A percentile compares a stretch with the other conserved stretches of the same genome.
Evolutionary conservation across 768 basidiomycete genomes (phyloP).

Genomic region (Lentinula raphanica): DNA sequence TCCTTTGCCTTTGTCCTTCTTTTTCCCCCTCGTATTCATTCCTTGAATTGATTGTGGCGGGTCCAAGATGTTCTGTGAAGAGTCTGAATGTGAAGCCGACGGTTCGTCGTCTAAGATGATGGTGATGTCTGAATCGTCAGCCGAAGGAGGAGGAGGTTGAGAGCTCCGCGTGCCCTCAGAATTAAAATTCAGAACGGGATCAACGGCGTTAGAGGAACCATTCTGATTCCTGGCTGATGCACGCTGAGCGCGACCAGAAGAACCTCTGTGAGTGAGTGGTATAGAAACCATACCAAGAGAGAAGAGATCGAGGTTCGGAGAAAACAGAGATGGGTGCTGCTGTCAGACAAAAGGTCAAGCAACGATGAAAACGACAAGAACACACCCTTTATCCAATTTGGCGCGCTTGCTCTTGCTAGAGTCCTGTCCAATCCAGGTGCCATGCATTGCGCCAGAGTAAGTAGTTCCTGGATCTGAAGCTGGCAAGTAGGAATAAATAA

Average conservation of each 20-base stretch:
- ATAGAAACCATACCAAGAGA: conserved; percentile 19
- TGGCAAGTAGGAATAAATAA: conserved; percentile 74
- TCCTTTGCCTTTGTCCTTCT: conserved; percentile 49
- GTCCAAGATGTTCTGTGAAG: conserved; percentile 38
- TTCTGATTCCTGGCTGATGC: conserved; percentile 65
- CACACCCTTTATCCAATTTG: conserved; percentile 70
- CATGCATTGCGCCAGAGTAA: conserved; percentile 71
- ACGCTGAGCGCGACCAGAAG: conserved; percentile 66
- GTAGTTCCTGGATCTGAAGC: conserved; percentile 84
- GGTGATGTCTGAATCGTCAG: conserved; percentile 46
- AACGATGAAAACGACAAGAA: conserved; percentile 18
- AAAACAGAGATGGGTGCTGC: conserved; percentile 15
- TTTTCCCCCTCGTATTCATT: conserved; percentile 27
- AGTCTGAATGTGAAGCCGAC: conserved; percentile 59
- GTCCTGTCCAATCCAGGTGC: conserved; percentile 59
- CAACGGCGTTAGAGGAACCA: conserved; percentile 31
- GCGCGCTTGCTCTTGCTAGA: conserved; percentile 63
- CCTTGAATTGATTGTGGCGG: conserved; percentile 17
- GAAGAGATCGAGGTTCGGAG: conserved; percentile 16
- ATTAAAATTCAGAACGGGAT: conserved; percentile 27
- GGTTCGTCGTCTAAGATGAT: conserved; percentile 56
- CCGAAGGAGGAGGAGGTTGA: conserved; percentile 36
- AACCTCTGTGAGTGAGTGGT: conserved; percentile 34
- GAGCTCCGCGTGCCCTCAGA: conserved; percentile 30
- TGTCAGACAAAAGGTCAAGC: conserved; percentile 12